Conservation (phyloP, 2,329 filamentous ascomycete genomes). For the Juglanconis sp. region DNA sequence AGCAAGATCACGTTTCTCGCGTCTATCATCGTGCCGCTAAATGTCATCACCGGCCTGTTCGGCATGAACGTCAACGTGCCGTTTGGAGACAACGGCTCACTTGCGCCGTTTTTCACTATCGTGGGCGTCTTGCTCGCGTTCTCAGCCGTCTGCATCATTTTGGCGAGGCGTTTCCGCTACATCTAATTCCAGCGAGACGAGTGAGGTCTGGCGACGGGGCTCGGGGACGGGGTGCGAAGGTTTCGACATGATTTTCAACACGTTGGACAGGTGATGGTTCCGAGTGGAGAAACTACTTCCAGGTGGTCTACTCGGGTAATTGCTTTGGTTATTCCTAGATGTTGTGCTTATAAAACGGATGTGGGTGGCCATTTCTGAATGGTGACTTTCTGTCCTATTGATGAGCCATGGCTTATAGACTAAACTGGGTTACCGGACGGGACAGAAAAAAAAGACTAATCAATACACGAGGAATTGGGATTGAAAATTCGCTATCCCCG, state of each 20-base stretch:
- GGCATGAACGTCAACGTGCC: slow-evolving; percentile 85
- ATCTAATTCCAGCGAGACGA: slow-evolving; percentile 32
- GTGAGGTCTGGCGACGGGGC: neutral
- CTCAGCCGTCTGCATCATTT: slow-evolving; percentile 42
- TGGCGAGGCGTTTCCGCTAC: slow-evolving; percentile 44
- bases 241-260: neutral
- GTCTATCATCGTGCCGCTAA: slow-evolving; percentile 93
- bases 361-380: no score
- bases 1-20: slow-evolving; percentile 94
- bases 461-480: no score
- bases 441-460: no score
- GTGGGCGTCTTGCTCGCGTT: slow-evolving; percentile 52
- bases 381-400: no score
- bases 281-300: neutral
- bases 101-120: slow-evolving; percentile 54
- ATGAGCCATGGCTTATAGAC: no score
- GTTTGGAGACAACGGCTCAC: slow-evolving; percentile 49
- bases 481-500: no score
- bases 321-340: neutral
- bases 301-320: neutral
- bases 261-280: neutral
- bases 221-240: neutral
- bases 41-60: slow-evolving; percentile 82
- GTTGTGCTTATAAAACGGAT: no score
- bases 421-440: no score